Conservation (phyloP, 164 flowering plant genomes). For the Aristolochia fimbriata region DNA sequence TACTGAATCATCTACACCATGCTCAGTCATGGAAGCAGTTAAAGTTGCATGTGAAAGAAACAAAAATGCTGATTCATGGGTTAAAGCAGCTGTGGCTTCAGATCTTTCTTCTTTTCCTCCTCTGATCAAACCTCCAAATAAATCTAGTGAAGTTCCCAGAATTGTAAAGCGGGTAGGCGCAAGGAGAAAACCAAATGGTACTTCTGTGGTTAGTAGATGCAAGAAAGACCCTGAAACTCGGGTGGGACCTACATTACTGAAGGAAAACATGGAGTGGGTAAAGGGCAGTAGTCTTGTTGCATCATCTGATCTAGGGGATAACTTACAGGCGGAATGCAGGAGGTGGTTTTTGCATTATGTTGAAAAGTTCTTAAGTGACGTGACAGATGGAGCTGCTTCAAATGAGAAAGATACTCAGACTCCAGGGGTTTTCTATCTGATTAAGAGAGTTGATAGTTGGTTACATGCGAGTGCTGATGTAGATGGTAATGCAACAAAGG, state of each 20-base stretch:
- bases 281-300: conserved; percentile 24
- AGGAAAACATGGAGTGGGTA: conserved; percentile 26
- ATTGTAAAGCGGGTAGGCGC: conserved; percentile 9
- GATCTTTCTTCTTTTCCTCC: conserved; percentile 35
- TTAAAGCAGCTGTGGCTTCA: conserved; percentile 52
- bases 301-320: conserved; percentile 21
- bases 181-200: conserved; percentile 16
- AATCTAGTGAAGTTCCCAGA: conserved; percentile 1
- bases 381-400: conserved; percentile 13
- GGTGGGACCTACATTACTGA: conserved; percentile 8
- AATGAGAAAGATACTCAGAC: conserved; percentile 22
- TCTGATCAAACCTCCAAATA: conserved; percentile 4
- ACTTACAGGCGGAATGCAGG: conserved; percentile 32
- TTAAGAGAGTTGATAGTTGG: conserved; percentile 53
- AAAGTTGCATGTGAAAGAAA: conserved; percentile 38
- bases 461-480: conserved; percentile 23
- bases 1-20: conserved; percentile 7
- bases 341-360: conserved; percentile 34
- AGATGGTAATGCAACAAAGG: conserved; percentile 4
- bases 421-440: conserved; percentile 31
- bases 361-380: conserved; percentile 42
- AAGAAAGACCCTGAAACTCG: conserved; percentile 14
- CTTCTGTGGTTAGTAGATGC: conserved; percentile 7
- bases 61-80: conserved; percentile 46
- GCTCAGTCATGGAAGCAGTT: conserved; percentile 27